These are phyloP conservation scores for Mycena capillaripes DNA, from an alignment of 768 basidiomycete genomes.

Conservation along the genomic window DNA sequence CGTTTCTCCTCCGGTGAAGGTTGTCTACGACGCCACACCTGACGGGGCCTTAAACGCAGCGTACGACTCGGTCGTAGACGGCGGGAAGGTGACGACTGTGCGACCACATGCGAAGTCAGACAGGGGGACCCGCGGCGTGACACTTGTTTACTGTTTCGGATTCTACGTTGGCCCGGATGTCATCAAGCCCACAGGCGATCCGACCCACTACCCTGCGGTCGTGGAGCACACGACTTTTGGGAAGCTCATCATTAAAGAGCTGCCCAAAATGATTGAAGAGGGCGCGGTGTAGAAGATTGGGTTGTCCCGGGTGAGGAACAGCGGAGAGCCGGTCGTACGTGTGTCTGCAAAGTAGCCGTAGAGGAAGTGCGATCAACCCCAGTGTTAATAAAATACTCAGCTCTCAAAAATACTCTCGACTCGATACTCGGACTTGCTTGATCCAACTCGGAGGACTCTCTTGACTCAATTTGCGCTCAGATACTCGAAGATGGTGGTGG, in stretches of 20 bases:
- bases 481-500: no score
- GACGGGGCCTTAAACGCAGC: not conserved
- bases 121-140: not conserved
- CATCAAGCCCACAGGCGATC: not conserved
- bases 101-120: not conserved
- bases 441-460: no score
- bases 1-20: not conserved
- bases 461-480: no score
- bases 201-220: not conserved
- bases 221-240: slow-evolving; percentile 21
- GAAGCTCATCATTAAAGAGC: not conserved
- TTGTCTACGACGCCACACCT: not conserved
- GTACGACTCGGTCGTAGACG: not conserved
- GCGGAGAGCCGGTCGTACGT: no score
- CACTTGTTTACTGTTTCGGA: not conserved
- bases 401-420: no score
- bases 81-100: not conserved
- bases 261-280: slow-evolving; percentile 13
- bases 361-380: no score
- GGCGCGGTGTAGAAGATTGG: no score
- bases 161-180: not conserved
- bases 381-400: no score
- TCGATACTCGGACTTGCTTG: no score
- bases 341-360: no score
- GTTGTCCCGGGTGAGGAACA: no score